Conservation (phyloP, 176 grass and related monocot species). For the Pharus latifolius region DNA sequence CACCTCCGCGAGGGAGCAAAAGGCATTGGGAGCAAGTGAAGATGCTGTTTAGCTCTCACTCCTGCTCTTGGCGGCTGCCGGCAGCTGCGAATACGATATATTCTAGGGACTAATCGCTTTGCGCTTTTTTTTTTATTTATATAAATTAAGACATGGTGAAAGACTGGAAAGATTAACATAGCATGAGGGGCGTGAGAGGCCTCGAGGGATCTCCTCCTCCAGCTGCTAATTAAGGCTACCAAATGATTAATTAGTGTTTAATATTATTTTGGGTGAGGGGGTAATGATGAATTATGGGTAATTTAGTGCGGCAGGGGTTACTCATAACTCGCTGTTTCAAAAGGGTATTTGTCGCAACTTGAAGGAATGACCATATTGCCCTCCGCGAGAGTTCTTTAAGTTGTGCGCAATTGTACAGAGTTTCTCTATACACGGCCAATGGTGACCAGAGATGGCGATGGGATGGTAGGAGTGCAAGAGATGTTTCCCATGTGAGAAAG, state of each 20-base stretch:
- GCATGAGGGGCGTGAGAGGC: not conserved
- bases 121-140: conserved; percentile 22
- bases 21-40: not conserved
- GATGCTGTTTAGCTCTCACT: not conserved
- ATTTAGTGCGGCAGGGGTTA: too few relatives aligned
- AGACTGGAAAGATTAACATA: not conserved
- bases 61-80: conserved; percentile 17
- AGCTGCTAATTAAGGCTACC: conserved; percentile 9
- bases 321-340: too few relatives aligned
- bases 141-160: not conserved
- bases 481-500: too few relatives aligned
- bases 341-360: too few relatives aligned
- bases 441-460: too few relatives aligned
- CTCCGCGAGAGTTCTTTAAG: too few relatives aligned
- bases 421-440: too few relatives aligned
- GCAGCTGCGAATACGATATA: too few relatives aligned
- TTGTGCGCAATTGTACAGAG: too few relatives aligned
- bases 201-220: conserved; percentile 45
- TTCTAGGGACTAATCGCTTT: not conserved
- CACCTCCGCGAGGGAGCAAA: conserved; percentile 4
- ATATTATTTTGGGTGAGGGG: not conserved
- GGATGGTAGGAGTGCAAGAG: too few relatives aligned
- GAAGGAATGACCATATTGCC: too few relatives aligned
- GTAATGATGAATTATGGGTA: not conserved
- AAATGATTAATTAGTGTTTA: conserved; percentile 26